These are phyloP conservation scores for Taphrina deformans DNA, from an alignment of 1,139 yeast species.

Conservation along the genomic window DNA sequence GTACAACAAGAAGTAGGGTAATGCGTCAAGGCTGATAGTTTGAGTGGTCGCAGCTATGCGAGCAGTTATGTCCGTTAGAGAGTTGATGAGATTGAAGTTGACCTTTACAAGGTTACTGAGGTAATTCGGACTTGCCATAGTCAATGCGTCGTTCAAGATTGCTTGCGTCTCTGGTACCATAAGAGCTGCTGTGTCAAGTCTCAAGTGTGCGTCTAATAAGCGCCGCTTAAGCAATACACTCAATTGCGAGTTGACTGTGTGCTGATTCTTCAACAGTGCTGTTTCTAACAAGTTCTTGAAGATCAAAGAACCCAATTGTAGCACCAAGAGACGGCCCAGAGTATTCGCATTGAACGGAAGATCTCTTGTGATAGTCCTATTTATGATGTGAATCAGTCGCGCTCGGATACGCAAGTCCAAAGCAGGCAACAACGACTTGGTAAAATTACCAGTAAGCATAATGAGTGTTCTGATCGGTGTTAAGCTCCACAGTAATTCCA, in stretches of 20 bases:
- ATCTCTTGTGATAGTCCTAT: background rate
- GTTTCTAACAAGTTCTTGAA: conserved; percentile 8
- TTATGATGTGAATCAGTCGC: conserved; percentile 17
- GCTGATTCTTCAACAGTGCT: conserved; percentile 6
- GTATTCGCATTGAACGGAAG: background rate
- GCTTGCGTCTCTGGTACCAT: background rate
- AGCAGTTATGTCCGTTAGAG: conserved; percentile 8
- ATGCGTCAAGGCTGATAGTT: conserved; percentile 10
- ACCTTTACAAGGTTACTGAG: conserved; percentile 1
- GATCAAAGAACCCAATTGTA: conserved; percentile 1
- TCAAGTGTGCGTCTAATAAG: conserved; percentile 3
- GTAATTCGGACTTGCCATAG: conserved; percentile 5
- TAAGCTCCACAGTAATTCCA: conserved; percentile 11
- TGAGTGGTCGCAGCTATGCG: conserved; percentile 7
- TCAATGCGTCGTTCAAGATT: conserved; percentile 11
- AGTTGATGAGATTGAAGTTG: conserved; percentile 1
- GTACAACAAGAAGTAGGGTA: conserved; percentile 20
- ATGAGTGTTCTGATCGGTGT: conserved; percentile 4
- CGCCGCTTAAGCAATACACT: conserved; percentile 12
- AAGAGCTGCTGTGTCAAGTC: conserved; percentile 14
- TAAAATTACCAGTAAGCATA: conserved; percentile 20
- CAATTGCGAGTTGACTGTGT: conserved; percentile 1
- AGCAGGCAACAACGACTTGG: conserved; percentile 18
- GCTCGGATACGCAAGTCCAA: conserved; percentile 26
- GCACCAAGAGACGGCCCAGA: background rate